Conservation (phyloP, 1,284 basidiomycete species). For the Leccinum cinnamomeum region DNA sequence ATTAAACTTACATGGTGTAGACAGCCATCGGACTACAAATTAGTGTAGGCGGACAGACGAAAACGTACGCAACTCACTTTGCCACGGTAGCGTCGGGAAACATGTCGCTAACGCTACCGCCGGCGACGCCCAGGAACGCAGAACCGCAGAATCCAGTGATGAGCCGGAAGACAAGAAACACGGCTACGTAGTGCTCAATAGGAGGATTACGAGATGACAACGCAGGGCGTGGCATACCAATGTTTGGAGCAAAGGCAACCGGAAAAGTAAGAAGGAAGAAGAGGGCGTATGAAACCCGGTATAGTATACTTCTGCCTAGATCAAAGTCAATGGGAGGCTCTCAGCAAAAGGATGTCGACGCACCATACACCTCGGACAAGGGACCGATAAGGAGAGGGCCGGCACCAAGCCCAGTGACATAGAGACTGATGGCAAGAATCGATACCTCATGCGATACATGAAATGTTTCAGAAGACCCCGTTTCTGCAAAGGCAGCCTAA, state of each 20-base stretch:
- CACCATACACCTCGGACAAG: conserved; percentile 48
- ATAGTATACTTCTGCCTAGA: conserved; percentile 53
- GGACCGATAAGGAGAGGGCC: conserved; percentile 51
- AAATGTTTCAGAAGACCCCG: conserved; percentile 58
- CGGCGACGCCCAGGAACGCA: conserved; percentile 79
- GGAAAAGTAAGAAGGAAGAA: conserved; percentile 60
- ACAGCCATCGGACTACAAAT: conserved; percentile 70
- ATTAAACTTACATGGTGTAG: conserved; percentile 49
- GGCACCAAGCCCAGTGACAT: conserved; percentile 57
- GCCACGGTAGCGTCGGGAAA: conserved; percentile 65
- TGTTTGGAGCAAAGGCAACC: conserved; percentile 65
- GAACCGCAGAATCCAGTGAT: conserved; percentile 63
- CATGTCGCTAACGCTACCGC: conserved; percentile 77
- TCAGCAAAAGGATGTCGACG: conserved; percentile 13
- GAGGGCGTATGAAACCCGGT: conserved; percentile 49
- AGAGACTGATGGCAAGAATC: conserved; percentile 71
- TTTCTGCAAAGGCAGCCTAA: conserved; percentile 68
- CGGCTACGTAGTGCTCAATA: conserved; percentile 28
- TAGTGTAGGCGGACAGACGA: neutral
- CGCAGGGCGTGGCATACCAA: conserved; percentile 38
- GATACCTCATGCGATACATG: conserved; percentile 61
- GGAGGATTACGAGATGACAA: neutral
- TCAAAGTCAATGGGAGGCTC: conserved; percentile 41
- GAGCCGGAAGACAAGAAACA: conserved; percentile 49
- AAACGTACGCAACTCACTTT: conserved; percentile 45